These are phyloP conservation scores for Globisporangium yorkense DNA, from an alignment of 352 stramenopile species.

Conservation along the genomic window DNA sequence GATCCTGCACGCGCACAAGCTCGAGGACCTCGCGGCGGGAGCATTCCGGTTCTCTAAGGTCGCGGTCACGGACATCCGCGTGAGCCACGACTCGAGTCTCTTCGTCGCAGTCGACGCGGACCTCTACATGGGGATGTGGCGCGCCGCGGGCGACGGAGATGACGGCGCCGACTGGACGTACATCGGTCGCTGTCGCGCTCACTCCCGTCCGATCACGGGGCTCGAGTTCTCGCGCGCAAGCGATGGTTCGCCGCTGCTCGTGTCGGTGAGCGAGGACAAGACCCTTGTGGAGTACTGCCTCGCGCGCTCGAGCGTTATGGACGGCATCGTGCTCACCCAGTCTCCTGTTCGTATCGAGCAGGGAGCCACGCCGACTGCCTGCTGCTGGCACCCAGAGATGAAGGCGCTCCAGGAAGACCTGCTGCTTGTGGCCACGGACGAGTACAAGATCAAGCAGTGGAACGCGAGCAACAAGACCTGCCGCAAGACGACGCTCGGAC, in stretches of 20 bases:
- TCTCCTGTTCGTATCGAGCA: slow-evolving; percentile 79
- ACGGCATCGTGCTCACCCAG: slow-evolving; percentile 80
- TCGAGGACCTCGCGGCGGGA: slow-evolving; percentile 66
- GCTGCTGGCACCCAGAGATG: slow-evolving; percentile 88
- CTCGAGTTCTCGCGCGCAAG: slow-evolving; percentile 80
- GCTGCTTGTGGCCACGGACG: slow-evolving; percentile 85
- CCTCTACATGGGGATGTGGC: slow-evolving; percentile 75
- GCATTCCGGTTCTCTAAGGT: slow-evolving; percentile 54
- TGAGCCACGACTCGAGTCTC: slow-evolving; percentile 63
- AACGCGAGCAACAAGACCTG: slow-evolving; percentile 89
- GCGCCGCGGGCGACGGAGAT: slow-evolving; percentile 28
- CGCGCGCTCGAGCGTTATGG: slow-evolving; percentile 68
- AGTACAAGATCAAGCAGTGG: slow-evolving; percentile 94
- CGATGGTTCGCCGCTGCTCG: slow-evolving; percentile 71
- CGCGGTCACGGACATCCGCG: slow-evolving; percentile 71
- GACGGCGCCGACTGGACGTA: slow-evolving; percentile 70
- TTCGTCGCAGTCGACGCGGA: slow-evolving; percentile 77
- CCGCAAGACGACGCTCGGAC: slow-evolving; percentile 85
- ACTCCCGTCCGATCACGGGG: slow-evolving; percentile 82
- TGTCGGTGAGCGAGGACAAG: slow-evolving; percentile 84
- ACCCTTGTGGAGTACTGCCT: slow-evolving; percentile 90
- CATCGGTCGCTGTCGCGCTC: slow-evolving; percentile 68
- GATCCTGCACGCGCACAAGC: slow-evolving; percentile 63
- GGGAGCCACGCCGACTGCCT: slow-evolving; percentile 75
- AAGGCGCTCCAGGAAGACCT: slow-evolving; percentile 81